Evolutionary conservation across 257 asterid species (phyloP), one percentile per base, ranked within the genome.

Genomic region (Ehretia macrophylla): DNA sequence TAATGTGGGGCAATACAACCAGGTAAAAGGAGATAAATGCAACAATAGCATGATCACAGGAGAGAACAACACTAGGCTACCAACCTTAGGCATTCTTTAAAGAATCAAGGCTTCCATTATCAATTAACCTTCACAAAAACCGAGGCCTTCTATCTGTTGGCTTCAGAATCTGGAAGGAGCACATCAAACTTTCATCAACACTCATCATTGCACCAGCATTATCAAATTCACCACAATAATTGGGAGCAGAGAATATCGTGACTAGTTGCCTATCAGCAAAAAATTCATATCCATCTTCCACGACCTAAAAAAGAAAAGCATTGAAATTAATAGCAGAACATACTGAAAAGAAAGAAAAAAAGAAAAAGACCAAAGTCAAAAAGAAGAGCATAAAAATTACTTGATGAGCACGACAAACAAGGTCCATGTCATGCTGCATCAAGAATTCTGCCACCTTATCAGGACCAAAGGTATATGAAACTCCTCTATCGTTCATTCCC

Each of bases 171-270:
- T 87, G 94, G 67, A 86, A 86, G 44, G 95, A 86, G 79, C 95
- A 86, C 93, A 86, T 80, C 78, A 86, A 77, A 69, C 87, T 84
- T 69, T 86, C 95, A 68, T 86, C 93, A 54, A 86, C 93, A 62
- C 90, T 86, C 95, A 86, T 83, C 85, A 86, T 79, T 63, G 95
- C 93, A 19, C 95, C 95, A 62, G 95, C 93, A 79, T 86, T 86
- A 59, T 84, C 92, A 59, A 83, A 86, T 78, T 86, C 90, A 23
- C 95, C 95, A 57, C 93, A 84, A 67, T 83, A 86, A 75, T 86
- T 84, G 59, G 95, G 93, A 55, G 95, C 92, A 64, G 95, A 86
- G 72, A 86, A 86, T 73, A 86, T 80, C 22, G 95, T 86, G 53
- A 86, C 95, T 53, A 86, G 81, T 74, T 81, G 92, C 83, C 93